Base-by-base conservation (phyloP, 2,329 filamentous ascomycete genomes). In the Gaeumannomyces tritici region DNA sequence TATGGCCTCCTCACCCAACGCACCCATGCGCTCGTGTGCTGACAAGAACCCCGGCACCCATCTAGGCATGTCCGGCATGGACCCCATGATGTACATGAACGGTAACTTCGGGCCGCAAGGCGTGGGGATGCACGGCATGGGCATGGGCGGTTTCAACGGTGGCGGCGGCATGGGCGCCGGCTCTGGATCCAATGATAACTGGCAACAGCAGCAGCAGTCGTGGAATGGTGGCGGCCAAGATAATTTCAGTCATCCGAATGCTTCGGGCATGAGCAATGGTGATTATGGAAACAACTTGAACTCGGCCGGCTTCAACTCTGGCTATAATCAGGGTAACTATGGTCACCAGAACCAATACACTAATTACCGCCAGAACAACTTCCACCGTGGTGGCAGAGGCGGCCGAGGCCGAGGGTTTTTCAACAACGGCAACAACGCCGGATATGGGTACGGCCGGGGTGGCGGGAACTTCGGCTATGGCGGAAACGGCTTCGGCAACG, bases 241-340 rank as follows among this genome's bases (percentile, higher is more conserved):
- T 90, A 91, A 90, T 89, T 91, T 86, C 87, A 92, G 86, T 87
- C 80, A 88, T 84, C 83, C 86, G 89, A 91, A 86, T 89, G 86
- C 86, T 84, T 83, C 85, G 83, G 86, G 86, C 82, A 90, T 90
- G 84, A 87, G 86, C 78, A 82, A 83, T 82, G 86, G 87, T 89
- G 88, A 90, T 79, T 91, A 84, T 86, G 88, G 88, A 79, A 83
- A 58, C 55, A 56, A 84, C 79, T 87, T 88, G 85, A 89, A 89
- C 82, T 82, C 86, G 35, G 55, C 54, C 82, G 87, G 87, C 79
- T 90, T 84, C 81, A 83, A 83, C 76, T 88, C 87, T 87, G 89
- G 84, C 80, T 88, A 81, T 84, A 89, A 87, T 84, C 86, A 88
- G 86, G 89, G 88, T 87, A 91, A 91, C 83, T 92, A 89, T 86